A percentile compares a stretch with the other conserved stretches of the same genome.
Conservation (phyloP, 2,329 filamentous ascomycete genomes). For the Aspergillus quadrilineatus region DNA sequence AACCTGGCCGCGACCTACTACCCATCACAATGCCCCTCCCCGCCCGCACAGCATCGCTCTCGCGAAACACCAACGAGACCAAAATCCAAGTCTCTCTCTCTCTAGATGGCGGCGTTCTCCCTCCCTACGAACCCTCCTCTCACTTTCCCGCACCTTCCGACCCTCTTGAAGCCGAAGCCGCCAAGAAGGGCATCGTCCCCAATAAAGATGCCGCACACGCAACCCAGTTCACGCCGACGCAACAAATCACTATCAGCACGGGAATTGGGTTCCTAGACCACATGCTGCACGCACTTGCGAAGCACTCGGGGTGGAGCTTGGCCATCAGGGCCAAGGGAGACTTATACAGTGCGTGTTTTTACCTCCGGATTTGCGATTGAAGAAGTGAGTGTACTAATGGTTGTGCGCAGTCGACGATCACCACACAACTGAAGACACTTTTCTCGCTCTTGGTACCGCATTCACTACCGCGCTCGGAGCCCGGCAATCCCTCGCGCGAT, state of each 20-base stretch:
- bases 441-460: slow-evolving; percentile 81
- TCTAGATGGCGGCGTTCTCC: slow-evolving; percentile 77
- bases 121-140: slow-evolving; percentile 39
- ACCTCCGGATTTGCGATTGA: neutral
- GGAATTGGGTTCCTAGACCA: slow-evolving; percentile 98
- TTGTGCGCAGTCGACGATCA: slow-evolving; percentile 80
- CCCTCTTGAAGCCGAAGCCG: slow-evolving; percentile 48
- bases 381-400: slow-evolving; percentile 4
- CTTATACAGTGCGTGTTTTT: slow-evolving; percentile 69
- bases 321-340: slow-evolving; percentile 81
- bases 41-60: slow-evolving; percentile 75
- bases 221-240: slow-evolving; percentile 76
- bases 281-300: slow-evolving; percentile 95
- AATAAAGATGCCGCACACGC: slow-evolving; percentile 65
- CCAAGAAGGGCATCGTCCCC: slow-evolving; percentile 45
- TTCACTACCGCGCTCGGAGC: slow-evolving; percentile 78
- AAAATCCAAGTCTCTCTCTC: slow-evolving; percentile 92
- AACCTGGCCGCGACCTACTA: neutral
- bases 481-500: slow-evolving; percentile 79
- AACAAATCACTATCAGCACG: slow-evolving; percentile 83
- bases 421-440: slow-evolving; percentile 95
- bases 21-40: slow-evolving; percentile 25
- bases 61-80: slow-evolving; percentile 95
- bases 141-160: slow-evolving; percentile 66
- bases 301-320: slow-evolving; percentile 93